Percentiles rank a stretch among this genome's conserved stretches.
Evolutionary conservation across 495 filamentous ascomycete genomes (phyloP).

Genomic region (Cercophora sp.): DNA sequence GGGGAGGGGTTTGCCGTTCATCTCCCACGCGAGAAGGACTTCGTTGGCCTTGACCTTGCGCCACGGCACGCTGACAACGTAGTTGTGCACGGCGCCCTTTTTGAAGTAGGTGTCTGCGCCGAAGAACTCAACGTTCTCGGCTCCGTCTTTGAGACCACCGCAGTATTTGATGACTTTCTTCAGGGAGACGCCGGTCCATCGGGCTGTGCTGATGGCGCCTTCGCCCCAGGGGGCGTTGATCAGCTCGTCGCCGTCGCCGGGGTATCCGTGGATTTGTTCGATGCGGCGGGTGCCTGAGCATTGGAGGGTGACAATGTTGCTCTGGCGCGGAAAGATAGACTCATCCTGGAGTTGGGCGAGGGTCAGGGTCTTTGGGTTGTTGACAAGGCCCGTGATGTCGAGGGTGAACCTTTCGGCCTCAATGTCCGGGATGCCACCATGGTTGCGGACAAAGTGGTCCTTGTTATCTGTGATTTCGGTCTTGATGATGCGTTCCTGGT

Average conservation of each 20-base stretch:
- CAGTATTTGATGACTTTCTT: constrained; percentile 66
- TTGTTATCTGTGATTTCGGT: constrained; percentile 55
- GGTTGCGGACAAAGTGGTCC: constrained; percentile 64
- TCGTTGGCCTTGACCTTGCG: constrained; percentile 62
- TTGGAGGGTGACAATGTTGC: constrained; percentile 57
- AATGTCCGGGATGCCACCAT: constrained; percentile 60
- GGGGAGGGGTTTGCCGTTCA: constrained; percentile 65
- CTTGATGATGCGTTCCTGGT: constrained; percentile 21
- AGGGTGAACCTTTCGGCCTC: constrained; percentile 50
- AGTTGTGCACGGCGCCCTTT: constrained; percentile 57
- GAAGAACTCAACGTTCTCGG: constrained; percentile 59
- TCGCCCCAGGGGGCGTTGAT: constrained; percentile 66
- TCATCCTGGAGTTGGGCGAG: constrained; percentile 57
- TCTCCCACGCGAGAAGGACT: constrained; percentile 65
- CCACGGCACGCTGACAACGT: constrained; percentile 59
- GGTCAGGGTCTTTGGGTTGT: constrained; percentile 48
- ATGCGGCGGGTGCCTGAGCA: constrained; percentile 66
- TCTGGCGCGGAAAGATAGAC: constrained; percentile 50
- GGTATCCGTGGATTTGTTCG: constrained; percentile 61
- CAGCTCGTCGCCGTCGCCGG: constrained; percentile 64
- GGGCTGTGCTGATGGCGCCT: constrained; percentile 63
- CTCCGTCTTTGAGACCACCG: constrained; percentile 52
- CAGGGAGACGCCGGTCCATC: constrained; percentile 58
- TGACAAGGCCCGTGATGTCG: constrained; percentile 54
- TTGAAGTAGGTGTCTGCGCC: constrained; percentile 69